phyloP scores from a whole-genome alignment of 331 rosid species.

The Quercus tomentella region DNA sequence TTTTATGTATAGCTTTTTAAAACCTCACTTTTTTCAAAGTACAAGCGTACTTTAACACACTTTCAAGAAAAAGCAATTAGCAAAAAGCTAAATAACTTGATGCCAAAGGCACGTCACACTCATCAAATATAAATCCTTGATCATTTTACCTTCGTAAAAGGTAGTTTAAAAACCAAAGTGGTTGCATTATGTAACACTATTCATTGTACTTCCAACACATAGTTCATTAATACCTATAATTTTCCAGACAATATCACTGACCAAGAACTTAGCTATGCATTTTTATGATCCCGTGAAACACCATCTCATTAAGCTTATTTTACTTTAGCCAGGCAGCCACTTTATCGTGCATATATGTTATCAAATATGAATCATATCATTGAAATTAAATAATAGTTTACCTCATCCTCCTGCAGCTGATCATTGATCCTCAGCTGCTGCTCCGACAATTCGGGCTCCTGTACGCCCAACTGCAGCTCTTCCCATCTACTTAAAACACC shows the following conservation, averaged over 20 bases:
- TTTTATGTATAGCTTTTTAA: no score
- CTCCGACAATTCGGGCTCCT: slow-evolving; percentile 51
- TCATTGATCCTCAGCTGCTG: slow-evolving; percentile 61
- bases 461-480: slow-evolving; percentile 21
- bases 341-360: not conserved
- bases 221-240: not conserved
- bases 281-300: not conserved
- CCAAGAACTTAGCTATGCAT: not conserved
- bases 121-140: not conserved
- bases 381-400: slow-evolving; percentile 1
- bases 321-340: not conserved
- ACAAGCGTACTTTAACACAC: fast-evolving
- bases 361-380: not conserved
- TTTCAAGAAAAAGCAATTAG: no score
- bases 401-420: slow-evolving; percentile 89
- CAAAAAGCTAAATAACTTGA: no score
- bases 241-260: not conserved
- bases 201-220: not conserved
- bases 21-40: no score
- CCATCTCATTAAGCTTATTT: not conserved
- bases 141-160: not conserved
- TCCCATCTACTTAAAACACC: slow-evolving; percentile 36
- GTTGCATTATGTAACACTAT: not conserved
- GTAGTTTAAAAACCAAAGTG: not conserved
- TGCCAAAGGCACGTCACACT: no score